Conservation (phyloP, 441 rosid species). For the Populus hybrid region DNA sequence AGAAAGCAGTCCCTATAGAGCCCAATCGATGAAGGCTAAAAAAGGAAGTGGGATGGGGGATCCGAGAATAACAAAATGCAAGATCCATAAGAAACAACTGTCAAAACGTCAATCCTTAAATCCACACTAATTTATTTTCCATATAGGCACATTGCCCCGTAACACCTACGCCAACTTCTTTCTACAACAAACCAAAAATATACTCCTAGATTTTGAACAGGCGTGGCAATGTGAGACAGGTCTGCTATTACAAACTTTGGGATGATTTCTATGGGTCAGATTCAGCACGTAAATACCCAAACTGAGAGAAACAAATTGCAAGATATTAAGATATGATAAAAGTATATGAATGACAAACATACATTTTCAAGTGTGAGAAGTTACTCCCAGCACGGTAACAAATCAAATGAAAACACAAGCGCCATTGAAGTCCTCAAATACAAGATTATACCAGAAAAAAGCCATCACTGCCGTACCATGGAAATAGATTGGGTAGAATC, state of each 20-base stretch:
- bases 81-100: neutral
- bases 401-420: neutral
- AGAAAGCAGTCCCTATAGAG: neutral
- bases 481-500: neutral
- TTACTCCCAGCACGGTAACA: neutral
- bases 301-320: neutral
- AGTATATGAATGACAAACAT: neutral
- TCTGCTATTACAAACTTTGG: neutral
- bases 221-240: neutral
- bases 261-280: neutral
- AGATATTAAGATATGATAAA: no score
- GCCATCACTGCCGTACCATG: neutral
- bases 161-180: neutral
- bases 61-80: neutral
- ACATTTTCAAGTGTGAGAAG: neutral
- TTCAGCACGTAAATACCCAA: neutral
- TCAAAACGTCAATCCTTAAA: no score
- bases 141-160: no score
- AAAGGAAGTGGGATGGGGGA: neutral
- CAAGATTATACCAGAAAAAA: neutral
- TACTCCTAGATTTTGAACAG: neutral
- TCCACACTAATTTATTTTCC: no score
- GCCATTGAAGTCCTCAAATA: neutral
- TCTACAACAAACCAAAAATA: neutral
- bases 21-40: neutral